Conservation (phyloP, 495 filamentous ascomycete species). For the Lasiosphaeria miniovina region DNA sequence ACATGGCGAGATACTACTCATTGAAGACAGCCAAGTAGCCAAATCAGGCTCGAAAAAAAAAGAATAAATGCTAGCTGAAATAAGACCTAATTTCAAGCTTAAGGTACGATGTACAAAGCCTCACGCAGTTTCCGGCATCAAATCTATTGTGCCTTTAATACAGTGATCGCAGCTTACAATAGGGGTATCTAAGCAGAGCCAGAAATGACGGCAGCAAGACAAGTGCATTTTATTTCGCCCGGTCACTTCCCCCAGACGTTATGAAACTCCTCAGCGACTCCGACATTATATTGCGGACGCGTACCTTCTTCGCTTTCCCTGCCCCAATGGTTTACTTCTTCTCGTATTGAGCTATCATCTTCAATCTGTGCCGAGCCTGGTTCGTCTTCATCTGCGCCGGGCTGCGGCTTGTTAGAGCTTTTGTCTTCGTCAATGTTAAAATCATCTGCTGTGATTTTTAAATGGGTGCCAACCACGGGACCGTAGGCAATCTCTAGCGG, state of each 20-base stretch:
- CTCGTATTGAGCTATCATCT: slow-evolving; percentile 12
- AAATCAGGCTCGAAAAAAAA: no score
- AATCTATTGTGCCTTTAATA: slow-evolving; percentile 2
- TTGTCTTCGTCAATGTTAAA: slow-evolving; percentile 27
- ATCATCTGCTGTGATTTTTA: slow-evolving; percentile 30
- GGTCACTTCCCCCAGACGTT: slow-evolving; percentile 31
- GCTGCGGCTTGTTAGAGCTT: slow-evolving; percentile 23
- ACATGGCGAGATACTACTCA: no score
- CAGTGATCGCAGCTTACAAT: neutral
- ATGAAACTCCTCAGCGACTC: slow-evolving; percentile 28
- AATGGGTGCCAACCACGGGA: slow-evolving; percentile 25
- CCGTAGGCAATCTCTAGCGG: slow-evolving; percentile 37
- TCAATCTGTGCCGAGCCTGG: slow-evolving; percentile 12
- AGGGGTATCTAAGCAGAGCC: slow-evolving; percentile 10
- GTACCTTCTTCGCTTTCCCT: slow-evolving; percentile 7
- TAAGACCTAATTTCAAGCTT: no score
- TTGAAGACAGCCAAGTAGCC: no score
- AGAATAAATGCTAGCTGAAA: no score
- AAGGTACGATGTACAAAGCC: no score
- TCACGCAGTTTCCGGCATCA: neutral
- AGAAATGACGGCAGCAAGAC: neutral
- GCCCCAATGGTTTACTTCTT: slow-evolving; percentile 21
- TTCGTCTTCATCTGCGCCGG: neutral
- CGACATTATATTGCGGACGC: slow-evolving; percentile 19
- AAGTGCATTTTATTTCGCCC: neutral